A percentile compares a stretch with the other conserved stretches of the same genome.
Conservation (phyloP, 2,329 filamentous ascomycete species). For the Talaromyces piceae region DNA sequence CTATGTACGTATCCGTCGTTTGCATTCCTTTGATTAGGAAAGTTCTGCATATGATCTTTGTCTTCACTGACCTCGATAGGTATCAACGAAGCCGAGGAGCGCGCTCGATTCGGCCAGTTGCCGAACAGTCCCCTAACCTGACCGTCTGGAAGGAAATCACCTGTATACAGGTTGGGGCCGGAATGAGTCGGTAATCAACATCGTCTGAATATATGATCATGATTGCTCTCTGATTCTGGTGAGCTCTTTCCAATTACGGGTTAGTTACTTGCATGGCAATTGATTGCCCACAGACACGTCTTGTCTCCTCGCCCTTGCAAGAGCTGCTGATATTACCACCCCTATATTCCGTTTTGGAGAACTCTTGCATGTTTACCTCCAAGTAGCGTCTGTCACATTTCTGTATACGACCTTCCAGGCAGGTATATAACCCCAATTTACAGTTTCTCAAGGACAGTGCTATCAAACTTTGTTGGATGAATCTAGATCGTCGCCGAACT, state of each 20-base stretch:
- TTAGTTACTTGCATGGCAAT: not conserved
- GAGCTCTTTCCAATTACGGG: not conserved
- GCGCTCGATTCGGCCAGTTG: not conserved
- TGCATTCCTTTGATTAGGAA: not conserved
- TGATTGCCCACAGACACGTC: not conserved
- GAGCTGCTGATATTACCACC: not conserved
- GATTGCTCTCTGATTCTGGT: too few species aligned
- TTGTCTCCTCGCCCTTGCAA: not conserved
- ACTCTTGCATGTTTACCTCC: not conserved
- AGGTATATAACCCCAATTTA: too few species aligned
- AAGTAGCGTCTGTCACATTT: not conserved
- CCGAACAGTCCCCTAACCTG: too few species aligned
- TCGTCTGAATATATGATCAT: too few species aligned
- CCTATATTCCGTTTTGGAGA: not conserved
- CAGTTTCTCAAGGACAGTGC: too few species aligned
- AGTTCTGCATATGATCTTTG: not conserved
- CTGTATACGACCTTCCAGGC: too few species aligned
- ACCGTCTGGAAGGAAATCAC: too few species aligned
- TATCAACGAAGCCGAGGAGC: not conserved
- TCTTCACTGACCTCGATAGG: not conserved
- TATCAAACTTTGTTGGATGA: not conserved
- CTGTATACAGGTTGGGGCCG: too few species aligned
- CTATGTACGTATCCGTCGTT: not conserved
- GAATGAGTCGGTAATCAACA: too few species aligned
- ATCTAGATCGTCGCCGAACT: not conserved